phyloP scores from a whole-genome alignment of 1,284 basidiomycete species.

The Cutaneotrichosporon curvatum region DNA sequence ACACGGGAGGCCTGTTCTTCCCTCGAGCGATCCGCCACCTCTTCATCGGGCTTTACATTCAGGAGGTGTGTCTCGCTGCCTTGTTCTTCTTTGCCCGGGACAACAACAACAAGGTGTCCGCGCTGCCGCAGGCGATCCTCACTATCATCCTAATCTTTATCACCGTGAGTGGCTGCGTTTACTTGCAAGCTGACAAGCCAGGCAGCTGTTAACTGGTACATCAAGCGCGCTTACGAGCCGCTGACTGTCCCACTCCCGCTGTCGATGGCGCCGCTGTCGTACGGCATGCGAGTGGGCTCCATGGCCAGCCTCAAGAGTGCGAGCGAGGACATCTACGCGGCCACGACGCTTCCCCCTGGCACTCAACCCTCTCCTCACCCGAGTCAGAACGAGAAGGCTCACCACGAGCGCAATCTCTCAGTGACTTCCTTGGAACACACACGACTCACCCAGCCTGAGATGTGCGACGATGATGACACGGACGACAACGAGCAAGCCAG shows the following conservation, averaged over 20 bases:
- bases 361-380: no score
- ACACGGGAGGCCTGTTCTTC: conserved; percentile 94
- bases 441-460: no score
- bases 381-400: no score
- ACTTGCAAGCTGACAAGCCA: no score
- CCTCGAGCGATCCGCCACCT: conserved; percentile 87
- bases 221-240: conserved; percentile 58
- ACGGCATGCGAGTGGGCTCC: conserved; percentile 44
- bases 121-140: conserved; percentile 65
- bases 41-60: conserved; percentile 87
- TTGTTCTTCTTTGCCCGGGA: conserved; percentile 79
- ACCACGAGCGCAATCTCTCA: no score
- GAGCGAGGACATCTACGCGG: no score
- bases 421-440: no score
- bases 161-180: conserved; percentile 60
- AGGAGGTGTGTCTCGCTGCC: conserved; percentile 68
- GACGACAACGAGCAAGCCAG: neutral
- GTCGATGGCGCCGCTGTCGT: conserved; percentile 65
- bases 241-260: conserved; percentile 61
- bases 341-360: no score
- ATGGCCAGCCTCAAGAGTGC: neutral
- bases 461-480: no score
- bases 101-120: conserved; percentile 51
- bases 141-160: conserved; percentile 75
- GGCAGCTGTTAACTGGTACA: conserved; percentile 58